Conservation (phyloP, 2,329 filamentous ascomycete genomes). For the Sarocladiaceae sp. region DNA sequence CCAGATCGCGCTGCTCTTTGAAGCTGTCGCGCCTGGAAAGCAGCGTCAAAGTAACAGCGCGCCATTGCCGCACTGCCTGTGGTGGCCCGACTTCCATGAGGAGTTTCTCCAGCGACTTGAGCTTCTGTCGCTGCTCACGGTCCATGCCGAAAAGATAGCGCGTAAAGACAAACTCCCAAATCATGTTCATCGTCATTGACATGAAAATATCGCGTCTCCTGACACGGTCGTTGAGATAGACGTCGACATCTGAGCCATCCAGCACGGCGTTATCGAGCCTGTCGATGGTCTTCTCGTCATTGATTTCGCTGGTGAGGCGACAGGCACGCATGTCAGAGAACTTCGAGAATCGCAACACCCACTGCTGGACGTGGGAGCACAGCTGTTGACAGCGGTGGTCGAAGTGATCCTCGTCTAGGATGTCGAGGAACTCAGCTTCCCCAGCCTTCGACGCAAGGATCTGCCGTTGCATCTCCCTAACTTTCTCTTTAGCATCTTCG, state of each 20-base stretch:
- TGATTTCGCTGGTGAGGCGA: slow-evolving; percentile 76
- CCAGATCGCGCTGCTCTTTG: slow-evolving; percentile 73
- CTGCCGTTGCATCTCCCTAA: slow-evolving; percentile 47
- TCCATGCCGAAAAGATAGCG: slow-evolving; percentile 99
- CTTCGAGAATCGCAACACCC: slow-evolving; percentile 97
- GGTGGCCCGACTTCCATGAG: slow-evolving; percentile 82
- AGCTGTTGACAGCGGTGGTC: slow-evolving; percentile 90
- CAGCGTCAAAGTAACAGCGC: slow-evolving; percentile 88
- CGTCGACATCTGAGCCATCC: slow-evolving; percentile 89
- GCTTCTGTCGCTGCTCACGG: slow-evolving; percentile 92
- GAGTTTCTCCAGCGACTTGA: slow-evolving; percentile 92
- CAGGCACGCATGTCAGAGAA: slow-evolving; percentile 91
- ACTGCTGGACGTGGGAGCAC: slow-evolving; percentile 93
- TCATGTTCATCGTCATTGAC: slow-evolving; percentile 98
- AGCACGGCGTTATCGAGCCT: slow-evolving; percentile 91
- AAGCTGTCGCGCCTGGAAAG: slow-evolving; percentile 80
- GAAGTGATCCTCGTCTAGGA: slow-evolving; percentile 92
- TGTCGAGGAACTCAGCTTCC: slow-evolving; percentile 69
- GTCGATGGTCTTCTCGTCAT: slow-evolving; percentile 89
- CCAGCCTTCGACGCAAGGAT: slow-evolving; percentile 56
- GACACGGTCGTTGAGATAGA: slow-evolving; percentile 82
- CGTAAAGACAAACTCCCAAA: slow-evolving; percentile 98
- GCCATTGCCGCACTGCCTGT: slow-evolving; percentile 93
- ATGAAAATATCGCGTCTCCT: slow-evolving; percentile 92
- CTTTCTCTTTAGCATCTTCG: slow-evolving; percentile 62